Percentiles rank a stretch among this genome's conserved stretches.
These are phyloP conservation scores for Cyberlindnera veronae DNA, from an alignment of 805 yeast genomes.

Conservation along the genomic window DNA sequence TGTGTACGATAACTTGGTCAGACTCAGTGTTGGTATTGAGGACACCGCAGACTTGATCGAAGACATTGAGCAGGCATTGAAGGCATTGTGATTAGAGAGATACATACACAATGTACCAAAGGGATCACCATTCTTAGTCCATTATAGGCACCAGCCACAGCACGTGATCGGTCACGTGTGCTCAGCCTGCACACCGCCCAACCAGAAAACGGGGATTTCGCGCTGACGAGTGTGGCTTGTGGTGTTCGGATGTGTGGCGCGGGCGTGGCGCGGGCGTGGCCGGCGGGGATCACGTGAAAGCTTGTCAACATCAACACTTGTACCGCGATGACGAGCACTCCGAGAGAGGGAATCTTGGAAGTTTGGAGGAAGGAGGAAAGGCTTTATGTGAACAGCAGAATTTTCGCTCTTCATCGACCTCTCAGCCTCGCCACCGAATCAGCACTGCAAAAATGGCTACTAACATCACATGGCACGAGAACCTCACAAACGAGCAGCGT, in stretches of 20 bases:
- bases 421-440: too few relatives aligned
- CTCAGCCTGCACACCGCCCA: too few relatives aligned
- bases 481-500: conserved; percentile 82
- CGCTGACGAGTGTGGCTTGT: conserved; percentile 5
- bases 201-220: not conserved
- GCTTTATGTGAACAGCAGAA: not conserved
- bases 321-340: conserved; percentile 10
- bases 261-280: conserved; percentile 1
- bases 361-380: not conserved
- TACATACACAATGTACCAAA: too few relatives aligned
- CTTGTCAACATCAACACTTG: conserved; percentile 20
- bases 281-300: conserved; percentile 26
- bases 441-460: conserved; percentile 76
- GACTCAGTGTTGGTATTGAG: conserved; percentile 86
- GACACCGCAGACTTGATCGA: conserved; percentile 71
- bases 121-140: not conserved
- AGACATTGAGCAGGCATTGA: conserved; percentile 69
- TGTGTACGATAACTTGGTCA: conserved; percentile 75
- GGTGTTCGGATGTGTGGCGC: conserved; percentile 1
- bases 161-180: too few relatives aligned
- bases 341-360: not conserved
- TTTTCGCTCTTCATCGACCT: not conserved
- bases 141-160: not conserved
- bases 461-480: conserved; percentile 94
- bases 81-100: too few relatives aligned